A percentile compares a stretch with the other conserved stretches of the same genome.
Evolutionary conservation across 345 rosid genomes (phyloP).

Genomic region (Viola odorata): DNA sequence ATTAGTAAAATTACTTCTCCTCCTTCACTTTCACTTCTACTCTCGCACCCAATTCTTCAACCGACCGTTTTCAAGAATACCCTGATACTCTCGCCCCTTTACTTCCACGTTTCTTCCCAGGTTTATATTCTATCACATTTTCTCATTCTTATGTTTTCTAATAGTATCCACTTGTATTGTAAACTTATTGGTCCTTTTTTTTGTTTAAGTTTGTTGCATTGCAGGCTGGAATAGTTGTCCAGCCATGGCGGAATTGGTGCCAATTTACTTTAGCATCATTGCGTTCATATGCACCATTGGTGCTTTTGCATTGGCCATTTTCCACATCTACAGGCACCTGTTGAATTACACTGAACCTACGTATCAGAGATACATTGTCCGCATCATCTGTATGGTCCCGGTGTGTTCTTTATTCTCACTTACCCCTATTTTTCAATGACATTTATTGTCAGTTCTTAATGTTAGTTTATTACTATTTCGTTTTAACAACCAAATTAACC

Average conservation of each 20-base stretch:
- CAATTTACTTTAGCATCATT: conserved; percentile 40
- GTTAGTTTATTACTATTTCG: not conserved
- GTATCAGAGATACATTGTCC: conserved; percentile 90
- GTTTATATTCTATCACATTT: no score
- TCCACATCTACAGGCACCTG: conserved; percentile 81
- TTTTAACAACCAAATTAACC: not conserved
- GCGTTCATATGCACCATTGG: conserved; percentile 70
- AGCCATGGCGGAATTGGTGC: conserved; percentile 52
- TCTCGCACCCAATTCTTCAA: no score
- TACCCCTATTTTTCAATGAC: not conserved
- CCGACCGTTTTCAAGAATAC: no score
- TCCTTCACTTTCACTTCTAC: no score
- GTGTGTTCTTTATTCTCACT: conserved; percentile 32
- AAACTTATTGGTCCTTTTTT: no score
- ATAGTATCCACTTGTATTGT: no score
- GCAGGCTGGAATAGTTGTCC: conserved; percentile 2
- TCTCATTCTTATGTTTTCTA: no score
- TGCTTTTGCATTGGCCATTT: conserved; percentile 65
- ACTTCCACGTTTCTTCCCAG: no score
- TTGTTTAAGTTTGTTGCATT: no score
- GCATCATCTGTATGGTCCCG: conserved; percentile 96
- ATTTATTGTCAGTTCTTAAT: not conserved
- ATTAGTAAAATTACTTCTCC: no score
- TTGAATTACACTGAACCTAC: conserved; percentile 89
- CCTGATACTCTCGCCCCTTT: no score